Conservation (phyloP, 2,329 filamentous ascomycete genomes). For the Ophiosphaerella korrae region DNA sequence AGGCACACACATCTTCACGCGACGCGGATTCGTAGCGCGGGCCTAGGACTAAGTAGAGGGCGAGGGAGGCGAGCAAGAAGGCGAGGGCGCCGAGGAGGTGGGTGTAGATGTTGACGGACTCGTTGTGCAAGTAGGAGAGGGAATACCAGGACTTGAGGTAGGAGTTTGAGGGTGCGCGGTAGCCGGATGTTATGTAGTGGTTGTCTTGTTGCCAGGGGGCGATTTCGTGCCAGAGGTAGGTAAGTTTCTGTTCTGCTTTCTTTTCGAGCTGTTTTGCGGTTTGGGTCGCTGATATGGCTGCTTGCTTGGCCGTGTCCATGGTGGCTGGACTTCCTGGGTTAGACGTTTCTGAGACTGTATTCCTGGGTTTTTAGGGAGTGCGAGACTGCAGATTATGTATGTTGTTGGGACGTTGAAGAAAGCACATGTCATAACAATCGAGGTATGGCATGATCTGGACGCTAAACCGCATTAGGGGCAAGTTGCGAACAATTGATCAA, state of each 20-base stretch:
- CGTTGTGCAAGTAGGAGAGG: constrained; percentile 69
- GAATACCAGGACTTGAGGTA: constrained; percentile 63
- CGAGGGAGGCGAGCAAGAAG: constrained; percentile 22
- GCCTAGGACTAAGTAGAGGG: constrained; percentile 31
- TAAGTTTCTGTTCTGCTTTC: constrained; percentile 55
- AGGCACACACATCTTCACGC: constrained; percentile 42
- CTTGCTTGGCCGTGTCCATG: constrained; percentile 32
- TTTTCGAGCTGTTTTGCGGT: constrained; percentile 33
- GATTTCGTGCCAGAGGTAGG: constrained; percentile 52
- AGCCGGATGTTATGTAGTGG: constrained; percentile 69
- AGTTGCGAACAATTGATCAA: constrained; percentile 12
- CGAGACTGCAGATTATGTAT: not conserved
- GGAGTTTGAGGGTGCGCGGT: constrained; percentile 67
- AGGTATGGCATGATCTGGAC: not conserved
- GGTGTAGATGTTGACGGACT: constrained; percentile 73
- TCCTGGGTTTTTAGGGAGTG: not conserved
- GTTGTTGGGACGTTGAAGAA: not conserved
- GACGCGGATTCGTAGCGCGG: constrained; percentile 43
- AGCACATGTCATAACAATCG: constrained; percentile 3
- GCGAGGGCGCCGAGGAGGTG: constrained; percentile 59
- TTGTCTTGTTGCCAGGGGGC: constrained; percentile 63
- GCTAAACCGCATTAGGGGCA: constrained; percentile 16
- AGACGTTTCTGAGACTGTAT: not conserved
- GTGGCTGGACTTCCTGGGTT: not conserved
- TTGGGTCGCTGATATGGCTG: constrained; percentile 17